Evolutionary conservation across 345 rosid genomes (phyloP).

Genomic region (Murraya koenigii): DNA sequence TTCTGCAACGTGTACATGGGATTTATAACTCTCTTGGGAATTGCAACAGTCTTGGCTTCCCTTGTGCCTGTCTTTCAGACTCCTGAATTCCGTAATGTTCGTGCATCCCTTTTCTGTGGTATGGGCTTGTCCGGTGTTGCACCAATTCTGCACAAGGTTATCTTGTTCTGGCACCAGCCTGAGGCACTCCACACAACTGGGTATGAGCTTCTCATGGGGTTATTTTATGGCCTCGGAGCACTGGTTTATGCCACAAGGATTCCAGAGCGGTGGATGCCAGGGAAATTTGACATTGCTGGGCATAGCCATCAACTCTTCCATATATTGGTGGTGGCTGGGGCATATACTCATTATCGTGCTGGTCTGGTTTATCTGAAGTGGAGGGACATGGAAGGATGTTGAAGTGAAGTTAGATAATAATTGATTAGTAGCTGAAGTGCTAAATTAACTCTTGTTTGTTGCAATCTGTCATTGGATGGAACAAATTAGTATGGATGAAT

Average conservation of each 20-base stretch:
- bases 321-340: conserved; percentile 81
- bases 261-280: conserved; percentile 95
- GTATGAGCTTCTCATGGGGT: conserved; percentile 84
- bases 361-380: conserved; percentile 82
- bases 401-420: background rate
- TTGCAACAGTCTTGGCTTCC: conserved; percentile 60
- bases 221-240: conserved; percentile 68
- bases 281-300: conserved; percentile 92
- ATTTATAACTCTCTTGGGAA: conserved; percentile 75
- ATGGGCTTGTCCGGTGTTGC: conserved; percentile 85
- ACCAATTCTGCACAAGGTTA: conserved; percentile 75
- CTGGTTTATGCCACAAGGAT: conserved; percentile 75
- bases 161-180: conserved; percentile 75
- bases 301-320: conserved; percentile 96
- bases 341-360: conserved; percentile 78
- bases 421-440: background rate
- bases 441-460: background rate
- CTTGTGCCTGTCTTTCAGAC: conserved; percentile 80
- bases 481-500: background rate
- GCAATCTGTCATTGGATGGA: background rate
- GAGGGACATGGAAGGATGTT: conserved; percentile 82
- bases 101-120: conserved; percentile 74
- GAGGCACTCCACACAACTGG: conserved; percentile 92
- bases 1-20: conserved; percentile 87
- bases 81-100: conserved; percentile 62